Conservation (phyloP, 768 basidiomycete genomes). For the Omphalotus guepiniiformis region DNA sequence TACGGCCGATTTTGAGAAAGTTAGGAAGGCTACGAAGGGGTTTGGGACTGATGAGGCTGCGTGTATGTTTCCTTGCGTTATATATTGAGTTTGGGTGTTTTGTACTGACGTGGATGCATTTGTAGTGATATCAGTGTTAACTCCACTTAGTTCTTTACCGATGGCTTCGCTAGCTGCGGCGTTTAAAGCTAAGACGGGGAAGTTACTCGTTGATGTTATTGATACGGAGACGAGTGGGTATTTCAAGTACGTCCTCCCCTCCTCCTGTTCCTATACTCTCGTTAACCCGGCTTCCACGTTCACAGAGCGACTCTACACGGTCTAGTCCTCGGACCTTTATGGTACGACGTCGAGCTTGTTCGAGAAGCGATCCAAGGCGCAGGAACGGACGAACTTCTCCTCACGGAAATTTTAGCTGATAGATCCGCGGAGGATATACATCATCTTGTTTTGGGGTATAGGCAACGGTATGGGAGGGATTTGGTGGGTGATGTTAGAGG, state of each 20-base stretch:
- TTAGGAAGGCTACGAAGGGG: slow-evolving; percentile 9
- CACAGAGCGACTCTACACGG: slow-evolving; percentile 4
- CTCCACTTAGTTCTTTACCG: slow-evolving; percentile 3
- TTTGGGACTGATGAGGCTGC: slow-evolving; percentile 9
- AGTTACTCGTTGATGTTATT: neutral
- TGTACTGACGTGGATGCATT: neutral
- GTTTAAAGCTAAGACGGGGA: slow-evolving; percentile 7
- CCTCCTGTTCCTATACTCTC: neutral
- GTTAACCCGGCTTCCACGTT: neutral
- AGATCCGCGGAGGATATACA: slow-evolving; percentile 6
- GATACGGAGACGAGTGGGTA: slow-evolving; percentile 3
- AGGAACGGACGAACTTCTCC: slow-evolving; percentile 7
- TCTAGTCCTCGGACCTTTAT: slow-evolving; percentile 2
- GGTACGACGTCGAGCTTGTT: slow-evolving; percentile 8
- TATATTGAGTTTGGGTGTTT: neutral
- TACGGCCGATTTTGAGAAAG: slow-evolving; percentile 4
- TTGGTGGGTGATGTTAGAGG: slow-evolving; percentile 10
- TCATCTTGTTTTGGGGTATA: slow-evolving; percentile 1
- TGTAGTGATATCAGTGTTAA: neutral
- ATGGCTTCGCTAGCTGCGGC: slow-evolving; percentile 1
- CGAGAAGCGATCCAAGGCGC: slow-evolving; percentile 5
- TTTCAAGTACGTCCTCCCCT: neutral
- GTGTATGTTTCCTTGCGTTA: neutral
- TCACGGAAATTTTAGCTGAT: slow-evolving; percentile 12
- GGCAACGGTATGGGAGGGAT: slow-evolving; percentile 8